Evolutionary conservation across 106 monocot genomes (phyloP).

Genomic region (Amphibolis antarctica): DNA sequence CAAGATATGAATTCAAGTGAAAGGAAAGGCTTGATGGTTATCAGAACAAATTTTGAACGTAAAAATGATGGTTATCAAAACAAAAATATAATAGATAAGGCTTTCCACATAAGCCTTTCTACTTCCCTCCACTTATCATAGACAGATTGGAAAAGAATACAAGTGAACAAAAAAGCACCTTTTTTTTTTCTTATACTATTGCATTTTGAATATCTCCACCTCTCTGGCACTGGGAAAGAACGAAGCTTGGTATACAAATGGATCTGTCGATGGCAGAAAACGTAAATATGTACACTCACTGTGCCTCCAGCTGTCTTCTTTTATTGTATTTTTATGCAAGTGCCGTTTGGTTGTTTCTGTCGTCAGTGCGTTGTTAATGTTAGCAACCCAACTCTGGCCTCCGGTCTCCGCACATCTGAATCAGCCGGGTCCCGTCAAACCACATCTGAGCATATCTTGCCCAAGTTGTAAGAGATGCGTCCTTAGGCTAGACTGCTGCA

Average conservation of each 20-base stretch:
- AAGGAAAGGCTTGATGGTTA: too few relatives aligned
- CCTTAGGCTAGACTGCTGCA: conserved; percentile 65
- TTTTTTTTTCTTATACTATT: too few relatives aligned
- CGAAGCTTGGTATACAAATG: not conserved
- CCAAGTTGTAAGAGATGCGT: conserved; percentile 56
- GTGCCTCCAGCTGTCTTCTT: too few relatives aligned
- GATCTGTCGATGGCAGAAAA: not conserved
- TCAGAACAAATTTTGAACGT: too few relatives aligned
- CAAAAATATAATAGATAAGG: too few relatives aligned
- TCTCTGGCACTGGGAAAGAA: too few relatives aligned
- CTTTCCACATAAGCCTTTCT: too few relatives aligned
- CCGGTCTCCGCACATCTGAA: not conserved
- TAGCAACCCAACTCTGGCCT: not conserved
- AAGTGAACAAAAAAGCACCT: not conserved
- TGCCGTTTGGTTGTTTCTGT: conserved; percentile 11
- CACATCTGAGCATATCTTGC: conserved; percentile 7
- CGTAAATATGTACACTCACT: conserved; percentile 21
- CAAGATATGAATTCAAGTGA: too few relatives aligned
- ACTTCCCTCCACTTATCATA: too few relatives aligned
- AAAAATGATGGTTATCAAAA: too few relatives aligned
- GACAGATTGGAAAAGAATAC: not conserved
- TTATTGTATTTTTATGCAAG: too few relatives aligned
- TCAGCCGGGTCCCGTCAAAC: not conserved
- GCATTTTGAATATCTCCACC: too few relatives aligned
- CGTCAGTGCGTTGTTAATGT: conserved; percentile 4